Evolutionary conservation across 1,284 basidiomycete species (phyloP).

Genomic region (Melampsora americana): DNA sequence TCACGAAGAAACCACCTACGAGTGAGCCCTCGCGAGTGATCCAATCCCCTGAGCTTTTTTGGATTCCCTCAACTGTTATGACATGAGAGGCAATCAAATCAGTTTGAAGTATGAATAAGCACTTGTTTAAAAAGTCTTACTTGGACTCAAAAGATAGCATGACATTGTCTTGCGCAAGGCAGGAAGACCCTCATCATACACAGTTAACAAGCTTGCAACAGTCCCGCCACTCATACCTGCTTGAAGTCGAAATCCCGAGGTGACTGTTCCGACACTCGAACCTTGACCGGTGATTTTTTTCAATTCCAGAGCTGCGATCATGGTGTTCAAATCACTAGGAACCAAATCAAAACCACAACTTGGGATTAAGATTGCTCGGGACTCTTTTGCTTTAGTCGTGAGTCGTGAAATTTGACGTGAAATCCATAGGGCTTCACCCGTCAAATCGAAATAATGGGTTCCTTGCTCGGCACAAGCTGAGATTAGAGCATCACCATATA

Average conservation of each 20-base stretch:
- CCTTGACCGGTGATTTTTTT: conserved; percentile 45
- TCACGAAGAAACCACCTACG: conserved; percentile 33
- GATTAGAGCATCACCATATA: conserved; percentile 29
- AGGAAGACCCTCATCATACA: conserved; percentile 44
- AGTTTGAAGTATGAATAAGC: neutral
- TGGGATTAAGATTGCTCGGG: conserved; percentile 48
- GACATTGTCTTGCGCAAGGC: conserved; percentile 29
- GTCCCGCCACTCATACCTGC: conserved; percentile 49
- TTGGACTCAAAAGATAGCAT: conserved; percentile 31
- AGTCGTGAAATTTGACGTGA: conserved; percentile 26
- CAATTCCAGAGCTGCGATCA: conserved; percentile 49
- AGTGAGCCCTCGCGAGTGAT: conserved; percentile 18
- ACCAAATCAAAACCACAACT: conserved; percentile 50
- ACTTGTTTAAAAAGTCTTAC: neutral
- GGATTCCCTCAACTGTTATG: conserved; percentile 23
- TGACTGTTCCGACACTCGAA: conserved; percentile 47
- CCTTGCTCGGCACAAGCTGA: conserved; percentile 26
- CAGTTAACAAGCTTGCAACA: conserved; percentile 43
- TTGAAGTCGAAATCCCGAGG: conserved; percentile 43
- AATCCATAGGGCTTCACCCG: conserved; percentile 33
- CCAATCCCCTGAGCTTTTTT: conserved; percentile 13
- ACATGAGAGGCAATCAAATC: too few species aligned
- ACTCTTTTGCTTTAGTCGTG: conserved; percentile 19
- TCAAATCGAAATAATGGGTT: conserved; percentile 42
- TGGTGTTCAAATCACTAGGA: conserved; percentile 47